Percentiles rank a stretch among this genome's conserved stretches.
Conservation (phyloP, 495 filamentous ascomycete species). For the Elaphomyces granulatus region DNA sequence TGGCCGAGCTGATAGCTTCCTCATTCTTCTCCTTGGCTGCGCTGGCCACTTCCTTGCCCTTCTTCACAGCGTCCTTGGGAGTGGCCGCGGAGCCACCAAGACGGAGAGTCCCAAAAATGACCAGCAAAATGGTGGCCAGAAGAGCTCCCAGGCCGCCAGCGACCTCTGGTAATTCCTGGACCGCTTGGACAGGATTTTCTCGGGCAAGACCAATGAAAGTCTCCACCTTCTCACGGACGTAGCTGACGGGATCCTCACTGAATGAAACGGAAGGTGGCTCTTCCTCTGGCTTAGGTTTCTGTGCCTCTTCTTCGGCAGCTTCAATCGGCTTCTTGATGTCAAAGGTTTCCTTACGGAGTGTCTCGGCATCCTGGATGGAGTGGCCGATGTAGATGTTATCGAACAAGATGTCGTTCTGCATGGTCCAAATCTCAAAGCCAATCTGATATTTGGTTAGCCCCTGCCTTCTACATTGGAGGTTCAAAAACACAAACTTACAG, state of each 20-base stretch:
- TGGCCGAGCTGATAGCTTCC: conserved; percentile 49
- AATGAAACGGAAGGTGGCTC: conserved; percentile 70
- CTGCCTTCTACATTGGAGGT: too few relatives aligned
- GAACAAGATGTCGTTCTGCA: conserved; percentile 97
- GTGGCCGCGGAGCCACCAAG: conserved; percentile 30
- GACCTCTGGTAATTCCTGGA: conserved; percentile 84
- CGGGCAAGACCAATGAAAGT: conserved; percentile 75
- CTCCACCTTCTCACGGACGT: conserved; percentile 83
- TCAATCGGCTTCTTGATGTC: conserved; percentile 82
- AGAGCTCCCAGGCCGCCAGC: conserved; percentile 63
- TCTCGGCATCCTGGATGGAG: conserved; percentile 84
- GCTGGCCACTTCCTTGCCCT: conserved; percentile 57
- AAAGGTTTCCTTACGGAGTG: conserved; percentile 84
- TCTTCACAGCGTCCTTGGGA: conserved; percentile 39
- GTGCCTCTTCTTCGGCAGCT: conserved; percentile 65
- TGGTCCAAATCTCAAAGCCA: conserved; percentile 99
- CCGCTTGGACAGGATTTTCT: conserved; percentile 75
- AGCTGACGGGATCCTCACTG: conserved; percentile 79
- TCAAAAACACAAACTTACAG: conserved; percentile 69
- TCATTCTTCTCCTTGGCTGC: conserved; percentile 69
- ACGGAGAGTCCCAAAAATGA: conserved; percentile 44
- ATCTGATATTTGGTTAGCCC: conserved; percentile 44
- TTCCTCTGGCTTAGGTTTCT: conserved; percentile 61
- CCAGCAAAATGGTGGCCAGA: conserved; percentile 48
- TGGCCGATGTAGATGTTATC: conserved; percentile 99